Base-by-base conservation (phyloP, 306 rosid species). In the Dryas alaskensis region DNA sequence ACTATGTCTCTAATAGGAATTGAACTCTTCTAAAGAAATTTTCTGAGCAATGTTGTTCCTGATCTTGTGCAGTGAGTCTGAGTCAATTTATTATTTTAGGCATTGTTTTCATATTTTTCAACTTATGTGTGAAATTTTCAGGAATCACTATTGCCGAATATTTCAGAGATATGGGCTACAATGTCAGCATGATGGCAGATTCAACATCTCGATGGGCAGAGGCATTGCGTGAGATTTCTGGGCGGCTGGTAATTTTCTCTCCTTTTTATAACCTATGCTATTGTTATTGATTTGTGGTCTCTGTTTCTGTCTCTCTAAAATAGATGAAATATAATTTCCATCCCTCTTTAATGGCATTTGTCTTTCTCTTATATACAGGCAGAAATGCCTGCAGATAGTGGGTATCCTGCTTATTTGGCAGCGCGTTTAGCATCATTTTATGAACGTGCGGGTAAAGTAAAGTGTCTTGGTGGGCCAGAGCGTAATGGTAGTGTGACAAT, bases 111-210 rank as follows among this genome's bases (percentile, higher is more conserved):
- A 44, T 64, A 44, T 17, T 63, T 31, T 44, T 44, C 11, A 6
- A 60, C 37, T 13, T 57, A 7, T 39, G 0, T 47, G 31, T 37
- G 11, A 45, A 37, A 81, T 82, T 81, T 10, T 69, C 89, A 95
- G 99, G 99, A 78, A 95, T 95, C 83, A 95, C 99, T 67, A 80
- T 95, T 73, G 99, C 99, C 4, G 99, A 95, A 81, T 95, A 95
- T 78, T 95, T 95, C 63, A 95, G 99, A 92, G 99, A 95, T 81
- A 95, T 95, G 99, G 99, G 99, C 60, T 90, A 95, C 86, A 95
- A 95, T 82, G 99, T 95, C 75, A 95, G 99, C 79, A 95, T 95
- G 99, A 95, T 95, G 99, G 99, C 99, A 66, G 99, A 95, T 85
- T 95, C 99, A 60, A 95, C 99, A 16, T 95, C 99, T 78, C 85